These are phyloP conservation scores for Globisporangium echinulatum DNA, from an alignment of 352 stramenopile species.

Conservation along the genomic window DNA sequence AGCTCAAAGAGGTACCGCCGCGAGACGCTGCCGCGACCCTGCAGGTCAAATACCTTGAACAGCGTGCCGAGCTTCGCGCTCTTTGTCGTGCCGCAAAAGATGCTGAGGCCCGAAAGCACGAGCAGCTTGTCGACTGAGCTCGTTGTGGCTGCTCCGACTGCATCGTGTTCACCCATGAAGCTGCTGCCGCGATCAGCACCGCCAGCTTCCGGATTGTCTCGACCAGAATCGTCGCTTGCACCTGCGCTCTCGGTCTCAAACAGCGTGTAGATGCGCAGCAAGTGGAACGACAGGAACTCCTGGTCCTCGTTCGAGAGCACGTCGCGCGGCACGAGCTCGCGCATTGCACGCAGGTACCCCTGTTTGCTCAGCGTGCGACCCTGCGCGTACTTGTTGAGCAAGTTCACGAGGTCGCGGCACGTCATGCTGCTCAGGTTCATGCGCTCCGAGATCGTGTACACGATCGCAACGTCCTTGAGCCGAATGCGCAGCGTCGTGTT, in stretches of 20 bases:
- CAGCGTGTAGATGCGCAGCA: conserved; percentile 76
- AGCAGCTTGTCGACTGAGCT: conserved; percentile 74
- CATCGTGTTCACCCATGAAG: conserved; percentile 18
- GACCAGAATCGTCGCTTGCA: conserved; percentile 21
- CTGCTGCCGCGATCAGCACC: conserved; percentile 14
- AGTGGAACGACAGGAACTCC: conserved; percentile 83
- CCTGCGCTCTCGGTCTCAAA: conserved; percentile 72
- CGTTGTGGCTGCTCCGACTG: conserved; percentile 6
- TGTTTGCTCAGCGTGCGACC: conserved; percentile 66
- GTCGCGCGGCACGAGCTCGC: conserved; percentile 62
- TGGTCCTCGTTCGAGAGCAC: conserved; percentile 79
- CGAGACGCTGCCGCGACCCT: conserved; percentile 54
- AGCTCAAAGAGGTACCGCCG: conserved; percentile 76
- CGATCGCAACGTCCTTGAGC: conserved; percentile 78
- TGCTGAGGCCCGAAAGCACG: conserved; percentile 79
- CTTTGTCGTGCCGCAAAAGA: conserved; percentile 94
- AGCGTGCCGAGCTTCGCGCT: conserved; percentile 90
- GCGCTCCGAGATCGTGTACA: conserved; percentile 83
- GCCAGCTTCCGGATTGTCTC: conserved; percentile 3
- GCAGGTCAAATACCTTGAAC: conserved; percentile 76
- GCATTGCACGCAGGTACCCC: conserved; percentile 74
- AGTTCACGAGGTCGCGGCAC: conserved; percentile 54
- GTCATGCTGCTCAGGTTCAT: conserved; percentile 75
- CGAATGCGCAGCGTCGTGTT: conserved; percentile 75
- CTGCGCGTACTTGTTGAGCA: conserved; percentile 63